Conservation (phyloP, 2,329 filamentous ascomycete species). For the Aaosphaeria arxii region DNA sequence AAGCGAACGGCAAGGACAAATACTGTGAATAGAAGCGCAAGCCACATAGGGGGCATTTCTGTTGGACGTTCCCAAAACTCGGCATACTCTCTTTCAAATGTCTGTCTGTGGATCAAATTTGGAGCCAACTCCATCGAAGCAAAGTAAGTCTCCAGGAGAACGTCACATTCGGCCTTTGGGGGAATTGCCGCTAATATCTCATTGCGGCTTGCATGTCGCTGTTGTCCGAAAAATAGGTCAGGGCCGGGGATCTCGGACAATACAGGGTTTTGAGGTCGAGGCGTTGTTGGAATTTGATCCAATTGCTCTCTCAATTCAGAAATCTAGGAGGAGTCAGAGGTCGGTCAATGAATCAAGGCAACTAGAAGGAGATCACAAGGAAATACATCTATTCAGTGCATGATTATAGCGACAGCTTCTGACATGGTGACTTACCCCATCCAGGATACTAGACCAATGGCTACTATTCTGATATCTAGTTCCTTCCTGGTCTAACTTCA, state of each 20-base stretch:
- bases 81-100: conserved; percentile 36
- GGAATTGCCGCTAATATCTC: conserved; percentile 29
- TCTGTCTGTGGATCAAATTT: conserved; percentile 26
- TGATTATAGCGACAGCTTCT: no score
- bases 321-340: conserved; percentile 13
- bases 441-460: conserved; percentile 37
- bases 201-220: conserved; percentile 22
- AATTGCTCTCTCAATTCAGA: conserved; percentile 31
- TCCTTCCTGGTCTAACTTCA: conserved; percentile 24
- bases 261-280: conserved; percentile 11
- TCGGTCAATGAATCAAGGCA: no score
- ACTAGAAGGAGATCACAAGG: not conserved
- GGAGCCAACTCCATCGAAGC: conserved; percentile 23
- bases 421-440: conserved; percentile 20
- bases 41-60: conserved; percentile 40
- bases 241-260: conserved; percentile 17
- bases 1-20: conserved; percentile 30
- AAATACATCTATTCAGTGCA: not conserved
- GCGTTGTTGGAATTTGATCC: conserved; percentile 25
- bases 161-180: conserved; percentile 20
- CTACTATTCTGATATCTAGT: conserved; percentile 30
- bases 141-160: conserved; percentile 22
- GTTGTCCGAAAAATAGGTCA: conserved; percentile 27
- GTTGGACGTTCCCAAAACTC: conserved; percentile 43
- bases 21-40: conserved; percentile 43